These are phyloP conservation scores for Evernia prunastri DNA, from an alignment of 495 filamentous ascomycete species.

Conservation along the genomic window DNA sequence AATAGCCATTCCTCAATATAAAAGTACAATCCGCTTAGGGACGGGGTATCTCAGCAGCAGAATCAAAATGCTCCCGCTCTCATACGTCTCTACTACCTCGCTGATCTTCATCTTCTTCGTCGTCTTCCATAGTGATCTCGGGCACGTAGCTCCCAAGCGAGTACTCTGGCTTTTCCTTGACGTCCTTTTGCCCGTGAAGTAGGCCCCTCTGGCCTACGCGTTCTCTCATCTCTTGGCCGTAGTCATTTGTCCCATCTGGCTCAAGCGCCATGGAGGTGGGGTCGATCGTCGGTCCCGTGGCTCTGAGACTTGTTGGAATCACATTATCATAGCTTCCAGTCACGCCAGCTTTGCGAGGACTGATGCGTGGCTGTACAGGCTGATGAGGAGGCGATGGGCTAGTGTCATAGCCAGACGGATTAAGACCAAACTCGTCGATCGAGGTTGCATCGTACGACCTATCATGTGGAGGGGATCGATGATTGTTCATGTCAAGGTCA, in stretches of 20 bases:
- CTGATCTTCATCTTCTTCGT: slow-evolving; percentile 20
- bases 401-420: slow-evolving; percentile 3
- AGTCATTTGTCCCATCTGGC: slow-evolving; percentile 1
- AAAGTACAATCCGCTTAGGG: not conserved
- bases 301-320: slow-evolving; percentile 19
- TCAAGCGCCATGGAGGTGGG: slow-evolving; percentile 10
- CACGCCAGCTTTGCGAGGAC: slow-evolving; percentile 9
- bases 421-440: slow-evolving; percentile 9
- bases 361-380: slow-evolving; percentile 7
- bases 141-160: slow-evolving; percentile 17
- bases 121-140: slow-evolving; percentile 26
- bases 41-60: slow-evolving; percentile 15
- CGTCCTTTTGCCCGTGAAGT: not conserved
- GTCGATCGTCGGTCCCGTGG: slow-evolving; percentile 6
- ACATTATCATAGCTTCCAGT: slow-evolving; percentile 20
- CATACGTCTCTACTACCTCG: slow-evolving; percentile 3
- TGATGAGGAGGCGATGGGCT: slow-evolving; percentile 14
- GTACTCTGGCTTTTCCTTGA: slow-evolving; percentile 6
- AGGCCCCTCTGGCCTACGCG: slow-evolving; percentile 10
- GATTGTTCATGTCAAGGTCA: slow-evolving; percentile 15
- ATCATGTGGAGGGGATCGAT: slow-evolving; percentile 19
- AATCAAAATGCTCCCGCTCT: slow-evolving; percentile 1
- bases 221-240: slow-evolving; percentile 22
- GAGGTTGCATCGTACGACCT: slow-evolving; percentile 10
- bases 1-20: not conserved